Percentiles rank a stretch among this genome's conserved stretches.
Evolutionary conservation across 352 stramenopile genomes (phyloP).

Genomic region (Pythium scleroteichum): DNA sequence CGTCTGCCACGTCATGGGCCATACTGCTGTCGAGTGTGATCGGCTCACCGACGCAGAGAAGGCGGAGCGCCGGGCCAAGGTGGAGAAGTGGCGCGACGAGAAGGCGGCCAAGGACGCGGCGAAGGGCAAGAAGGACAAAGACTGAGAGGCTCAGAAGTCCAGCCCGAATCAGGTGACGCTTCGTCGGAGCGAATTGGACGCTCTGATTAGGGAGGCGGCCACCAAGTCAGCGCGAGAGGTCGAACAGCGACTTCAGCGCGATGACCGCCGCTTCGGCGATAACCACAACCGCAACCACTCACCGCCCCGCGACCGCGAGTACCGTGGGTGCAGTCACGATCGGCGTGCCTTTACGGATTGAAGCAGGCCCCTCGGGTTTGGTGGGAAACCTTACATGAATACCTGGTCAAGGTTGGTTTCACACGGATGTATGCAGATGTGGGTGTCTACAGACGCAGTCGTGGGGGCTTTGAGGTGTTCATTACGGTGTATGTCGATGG

Average conservation of each 20-base stretch:
- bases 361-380: slow-evolving; percentile 9
- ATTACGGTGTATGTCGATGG: slow-evolving; percentile 14
- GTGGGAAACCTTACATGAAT: slow-evolving; percentile 11
- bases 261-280: background rate
- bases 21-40: background rate
- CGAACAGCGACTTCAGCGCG: slow-evolving; percentile 2
- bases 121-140: background rate
- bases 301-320: too few species aligned
- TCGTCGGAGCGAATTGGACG: slow-evolving; percentile 1
- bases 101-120: background rate
- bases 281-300: background rate
- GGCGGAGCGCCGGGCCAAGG: background rate
- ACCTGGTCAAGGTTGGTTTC: slow-evolving; percentile 4
- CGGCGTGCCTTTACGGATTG: slow-evolving; percentile 12
- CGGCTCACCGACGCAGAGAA: background rate
- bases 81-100: background rate
- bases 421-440: background rate
- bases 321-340: background rate
- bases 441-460: background rate
- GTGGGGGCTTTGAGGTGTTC: background rate
- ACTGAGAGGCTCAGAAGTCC: background rate
- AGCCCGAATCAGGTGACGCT: background rate
- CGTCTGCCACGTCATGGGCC: background rate
- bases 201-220: background rate
- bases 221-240: background rate